These are phyloP conservation scores for Eimeria acervulina DNA, from an alignment of 169 alveolate species.

Conservation along the genomic window DNA sequence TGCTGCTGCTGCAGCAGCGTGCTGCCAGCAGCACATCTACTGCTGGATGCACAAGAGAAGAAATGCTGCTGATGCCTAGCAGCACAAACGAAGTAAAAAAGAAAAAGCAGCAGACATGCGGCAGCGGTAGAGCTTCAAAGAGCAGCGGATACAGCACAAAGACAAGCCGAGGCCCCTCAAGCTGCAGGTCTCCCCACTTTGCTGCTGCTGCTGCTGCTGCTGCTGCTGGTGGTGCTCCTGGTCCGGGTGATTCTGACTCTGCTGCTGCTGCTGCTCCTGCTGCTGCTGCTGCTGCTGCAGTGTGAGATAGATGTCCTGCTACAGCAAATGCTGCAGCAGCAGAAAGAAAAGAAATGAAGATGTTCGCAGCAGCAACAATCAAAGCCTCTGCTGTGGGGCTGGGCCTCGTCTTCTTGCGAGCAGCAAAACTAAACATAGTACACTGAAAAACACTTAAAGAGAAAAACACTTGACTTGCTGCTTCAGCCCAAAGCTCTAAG, in stretches of 20 bases:
- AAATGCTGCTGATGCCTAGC: constrained; percentile 59
- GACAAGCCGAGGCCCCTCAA: constrained; percentile 66
- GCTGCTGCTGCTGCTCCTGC: constrained; percentile 48
- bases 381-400: constrained; percentile 27
- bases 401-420: constrained; percentile 19
- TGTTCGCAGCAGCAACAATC: constrained; percentile 31
- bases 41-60: constrained; percentile 55
- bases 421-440: constrained; percentile 52
- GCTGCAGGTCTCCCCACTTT: not conserved
- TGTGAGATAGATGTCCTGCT: constrained; percentile 22
- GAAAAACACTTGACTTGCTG: constrained; percentile 78
- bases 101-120: constrained; percentile 43
- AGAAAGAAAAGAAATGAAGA: constrained; percentile 16
- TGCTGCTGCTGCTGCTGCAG: not conserved
- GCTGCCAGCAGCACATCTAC: constrained; percentile 16
- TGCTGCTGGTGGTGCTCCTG: not conserved
- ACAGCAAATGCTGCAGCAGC: constrained; percentile 62
- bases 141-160: constrained; percentile 64
- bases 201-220: constrained; percentile 40
- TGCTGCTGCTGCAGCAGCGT: constrained; percentile 41
- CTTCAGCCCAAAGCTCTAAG: constrained; percentile 75
- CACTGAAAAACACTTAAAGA: constrained; percentile 64
- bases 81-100: constrained; percentile 52
- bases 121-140: constrained; percentile 3
- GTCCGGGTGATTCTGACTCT: not conserved